Base-by-base conservation (phyloP, 495 filamentous ascomycete species). In the Achaetomiella virescens region DNA sequence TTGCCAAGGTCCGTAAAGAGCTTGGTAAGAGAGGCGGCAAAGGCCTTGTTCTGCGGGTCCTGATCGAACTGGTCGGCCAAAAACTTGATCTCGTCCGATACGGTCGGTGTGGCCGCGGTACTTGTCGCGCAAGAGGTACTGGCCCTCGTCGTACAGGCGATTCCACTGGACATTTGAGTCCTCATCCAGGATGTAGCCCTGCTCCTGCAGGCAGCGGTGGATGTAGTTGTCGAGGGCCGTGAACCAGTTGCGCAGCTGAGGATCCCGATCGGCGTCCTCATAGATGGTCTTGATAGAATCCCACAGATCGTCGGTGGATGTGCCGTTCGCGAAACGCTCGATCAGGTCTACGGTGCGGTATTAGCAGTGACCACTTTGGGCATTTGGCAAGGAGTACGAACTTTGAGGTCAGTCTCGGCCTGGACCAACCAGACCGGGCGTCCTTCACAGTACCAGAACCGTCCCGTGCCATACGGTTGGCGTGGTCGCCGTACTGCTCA, bases 261-360 rank as follows among this genome's bases (percentile, higher is more conserved):
- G 86, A 59, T 98, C 93, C 18, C 77, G 78, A 61, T 97, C 91
- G 7, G 93, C 89, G 74, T 97, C 91, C n/a, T 77, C 72, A 72
- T 97, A 98, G 59, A 98, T 84, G 52, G 78, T 80, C 64, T 95
- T 87, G 67, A 98, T 84, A 2, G 92, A 83, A 42, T 86, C 86
- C 68, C 95, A 87, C 35, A 97, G 71, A 67, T 95, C 89, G 58
- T 95, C 86, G 37, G 81, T 77, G 1, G 90, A 96, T 8, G 93
- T 98, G 68, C 83, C 85, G 71, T 97, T 97, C 66, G 93, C 93
- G 61, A 97, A 97, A 44, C 93, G 86, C 76, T 98, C 95, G 57
- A 97, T 83, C 18, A 98, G 78, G 81, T 86, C 88, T 91, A 67
- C 10, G 71, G 62, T n/a, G 6, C 52, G 49, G 4, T 37, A 72